Evolutionary conservation across 164 flowering plant species (phyloP).

Genomic region (Umbilicus rupestris): DNA sequence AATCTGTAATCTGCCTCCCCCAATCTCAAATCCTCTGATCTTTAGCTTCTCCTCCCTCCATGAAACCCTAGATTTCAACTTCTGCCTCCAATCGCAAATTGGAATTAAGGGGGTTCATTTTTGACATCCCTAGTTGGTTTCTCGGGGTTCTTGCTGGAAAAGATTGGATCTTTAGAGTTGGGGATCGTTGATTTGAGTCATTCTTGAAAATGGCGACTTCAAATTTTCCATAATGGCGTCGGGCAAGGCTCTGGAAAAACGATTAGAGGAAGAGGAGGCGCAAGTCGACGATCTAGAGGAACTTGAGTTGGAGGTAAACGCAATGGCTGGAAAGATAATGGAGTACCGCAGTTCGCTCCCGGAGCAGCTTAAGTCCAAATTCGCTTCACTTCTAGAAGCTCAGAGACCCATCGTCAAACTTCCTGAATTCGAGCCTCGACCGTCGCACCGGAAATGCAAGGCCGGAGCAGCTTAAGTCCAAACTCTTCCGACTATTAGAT

Average conservation of each 20-base stretch:
- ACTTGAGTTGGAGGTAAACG: conserved; percentile 29
- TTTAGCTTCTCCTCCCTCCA: neutral
- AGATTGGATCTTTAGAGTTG: neutral
- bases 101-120: neutral
- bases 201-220: conserved; percentile 33
- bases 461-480: no score
- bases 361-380: conserved; percentile 29
- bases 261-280: conserved; percentile 11
- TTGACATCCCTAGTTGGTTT: neutral
- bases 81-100: neutral
- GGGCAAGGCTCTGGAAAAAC: neutral
- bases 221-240: neutral
- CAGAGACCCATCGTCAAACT: conserved; percentile 31
- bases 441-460: conserved; percentile 12
- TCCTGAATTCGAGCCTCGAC: conserved; percentile 20
- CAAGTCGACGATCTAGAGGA: conserved; percentile 24
- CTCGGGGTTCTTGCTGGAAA: neutral
- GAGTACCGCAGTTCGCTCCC: conserved; percentile 36
- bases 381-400: conserved; percentile 26
- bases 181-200: neutral
- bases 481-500: no score
- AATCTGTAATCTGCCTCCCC: neutral
- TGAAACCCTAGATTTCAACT: neutral
- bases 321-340: conserved; percentile 38
- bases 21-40: neutral